Percentiles rank a stretch among this genome's conserved stretches.
Conservation (phyloP, 2,329 filamentous ascomycete genomes). For the Aureobasidium sp. region DNA sequence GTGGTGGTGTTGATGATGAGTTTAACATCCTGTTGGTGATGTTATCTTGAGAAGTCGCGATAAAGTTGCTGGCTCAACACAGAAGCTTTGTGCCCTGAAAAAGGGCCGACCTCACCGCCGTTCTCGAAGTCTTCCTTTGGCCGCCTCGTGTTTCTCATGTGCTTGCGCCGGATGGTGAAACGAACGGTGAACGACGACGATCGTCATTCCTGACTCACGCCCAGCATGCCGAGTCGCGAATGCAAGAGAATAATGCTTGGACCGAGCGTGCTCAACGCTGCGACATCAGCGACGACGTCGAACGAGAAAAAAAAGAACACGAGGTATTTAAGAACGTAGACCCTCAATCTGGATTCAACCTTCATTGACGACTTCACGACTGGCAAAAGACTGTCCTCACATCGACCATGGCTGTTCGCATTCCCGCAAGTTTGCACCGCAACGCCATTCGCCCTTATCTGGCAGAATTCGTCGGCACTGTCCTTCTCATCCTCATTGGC, state of each 20-base stretch:
- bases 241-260: constrained; percentile 1
- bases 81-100: neutral
- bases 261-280: neutral
- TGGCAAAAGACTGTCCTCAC: no score
- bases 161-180: neutral
- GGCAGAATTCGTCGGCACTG: constrained; percentile 11
- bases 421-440: neutral
- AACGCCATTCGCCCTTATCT: constrained; percentile 3
- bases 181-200: constrained; percentile 10
- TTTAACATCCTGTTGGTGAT: neutral
- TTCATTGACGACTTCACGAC: neutral
- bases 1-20: neutral
- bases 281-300: neutral
- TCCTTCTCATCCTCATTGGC: constrained; percentile 12
- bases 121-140: neutral
- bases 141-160: neutral
- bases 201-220: neutral
- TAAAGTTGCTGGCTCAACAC: neutral
- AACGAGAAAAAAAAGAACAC: neutral
- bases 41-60: neutral
- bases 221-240: constrained; percentile 10
- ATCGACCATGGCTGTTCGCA: neutral
- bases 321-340: neutral
- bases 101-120: constrained; percentile 13
- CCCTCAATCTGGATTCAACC: neutral